Evolutionary conservation across 441 rosid species (phyloP).

Genomic region (Brassica hybrid): DNA sequence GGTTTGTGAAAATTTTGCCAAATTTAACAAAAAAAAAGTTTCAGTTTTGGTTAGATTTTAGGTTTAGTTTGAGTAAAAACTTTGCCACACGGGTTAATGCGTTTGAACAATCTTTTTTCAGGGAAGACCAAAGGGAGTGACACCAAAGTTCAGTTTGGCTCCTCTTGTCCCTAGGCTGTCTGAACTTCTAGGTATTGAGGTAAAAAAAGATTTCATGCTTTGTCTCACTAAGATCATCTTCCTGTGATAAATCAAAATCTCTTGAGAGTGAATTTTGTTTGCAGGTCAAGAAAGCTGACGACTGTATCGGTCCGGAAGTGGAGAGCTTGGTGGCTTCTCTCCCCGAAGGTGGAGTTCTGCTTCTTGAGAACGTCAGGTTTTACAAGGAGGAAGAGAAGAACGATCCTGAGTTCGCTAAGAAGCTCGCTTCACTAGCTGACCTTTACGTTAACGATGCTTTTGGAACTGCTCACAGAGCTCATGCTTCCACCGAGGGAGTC

Average conservation of each 20-base stretch:
- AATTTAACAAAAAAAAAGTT: neutral
- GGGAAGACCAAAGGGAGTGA: constrained; percentile 76
- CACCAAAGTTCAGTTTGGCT: constrained; percentile 67
- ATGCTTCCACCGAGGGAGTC: constrained; percentile 95
- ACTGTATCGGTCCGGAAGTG: constrained; percentile 88
- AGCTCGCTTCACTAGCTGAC: constrained; percentile 92
- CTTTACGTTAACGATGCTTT: constrained; percentile 91
- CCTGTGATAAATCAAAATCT: neutral
- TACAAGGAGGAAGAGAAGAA: constrained; percentile 97
- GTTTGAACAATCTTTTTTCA: constrained; percentile 35
- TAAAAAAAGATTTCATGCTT: constrained; percentile 3
- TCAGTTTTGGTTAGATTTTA: neutral
- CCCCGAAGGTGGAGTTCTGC: constrained; percentile 84
- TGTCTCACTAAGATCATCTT: neutral
- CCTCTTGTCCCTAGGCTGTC: constrained; percentile 70
- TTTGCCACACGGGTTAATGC: neutral
- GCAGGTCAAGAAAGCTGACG: constrained; percentile 85
- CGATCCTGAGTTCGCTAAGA: constrained; percentile 88
- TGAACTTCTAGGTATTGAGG: constrained; percentile 65
- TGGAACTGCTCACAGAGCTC: constrained; percentile 95
- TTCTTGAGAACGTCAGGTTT: constrained; percentile 88
- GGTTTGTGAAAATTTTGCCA: neutral
- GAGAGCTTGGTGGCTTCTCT: constrained; percentile 78
- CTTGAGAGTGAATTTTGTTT: constrained; percentile 5
- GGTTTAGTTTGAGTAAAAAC: neutral